Conservation (phyloP, 192 early-diverging fungal genomes). For the Dispira simplex region DNA sequence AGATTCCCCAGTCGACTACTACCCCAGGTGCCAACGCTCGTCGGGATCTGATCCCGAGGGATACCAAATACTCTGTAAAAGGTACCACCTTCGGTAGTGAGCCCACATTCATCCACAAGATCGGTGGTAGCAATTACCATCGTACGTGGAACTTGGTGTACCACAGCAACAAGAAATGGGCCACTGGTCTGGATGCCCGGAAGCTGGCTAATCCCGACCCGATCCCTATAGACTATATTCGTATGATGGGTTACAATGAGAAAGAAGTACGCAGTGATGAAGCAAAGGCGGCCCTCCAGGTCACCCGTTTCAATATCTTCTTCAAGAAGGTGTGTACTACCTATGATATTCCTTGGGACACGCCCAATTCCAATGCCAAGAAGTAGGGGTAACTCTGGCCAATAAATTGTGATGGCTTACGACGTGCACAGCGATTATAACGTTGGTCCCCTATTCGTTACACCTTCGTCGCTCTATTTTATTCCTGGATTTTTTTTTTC, state of each 20-base stretch:
- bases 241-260: not conserved
- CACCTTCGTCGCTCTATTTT: too few species aligned
- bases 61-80: too few species aligned
- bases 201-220: not conserved
- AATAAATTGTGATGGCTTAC: too few species aligned
- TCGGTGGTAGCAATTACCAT: constrained; percentile 5
- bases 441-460: too few species aligned
- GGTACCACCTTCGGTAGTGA: too few species aligned
- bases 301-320: not conserved
- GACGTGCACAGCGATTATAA: too few species aligned
- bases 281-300: not conserved
- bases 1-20: not conserved
- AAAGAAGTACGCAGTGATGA: not conserved
- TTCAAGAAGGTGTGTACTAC: not conserved
- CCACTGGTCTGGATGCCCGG: not conserved
- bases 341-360: not conserved
- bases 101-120: not conserved
- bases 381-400: too few species aligned
- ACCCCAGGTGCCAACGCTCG: too few species aligned
- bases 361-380: too few species aligned
- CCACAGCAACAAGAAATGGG: not conserved
- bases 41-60: too few species aligned
- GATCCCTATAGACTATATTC: not conserved
- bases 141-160: not conserved
- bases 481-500: too few species aligned